Percentiles rank a stretch among this genome's conserved stretches.
phyloP scores from a whole-genome alignment of 306 rosid species.

The Trifolium repens region DNA sequence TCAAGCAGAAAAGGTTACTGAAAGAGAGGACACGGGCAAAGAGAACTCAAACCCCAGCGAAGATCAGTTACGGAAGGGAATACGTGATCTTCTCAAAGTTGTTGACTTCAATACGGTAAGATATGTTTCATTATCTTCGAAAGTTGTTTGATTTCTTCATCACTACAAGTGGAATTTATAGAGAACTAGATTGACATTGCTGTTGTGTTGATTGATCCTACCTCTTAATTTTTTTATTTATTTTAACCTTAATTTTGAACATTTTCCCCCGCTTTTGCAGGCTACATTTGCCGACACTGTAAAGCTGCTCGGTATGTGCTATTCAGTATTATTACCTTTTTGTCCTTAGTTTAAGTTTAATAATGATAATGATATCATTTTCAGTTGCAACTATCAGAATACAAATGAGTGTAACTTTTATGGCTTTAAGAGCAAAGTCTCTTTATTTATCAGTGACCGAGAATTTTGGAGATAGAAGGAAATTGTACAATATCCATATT shows the following conservation, averaged over 20 bases:
- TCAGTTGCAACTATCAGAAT: constrained; percentile 7
- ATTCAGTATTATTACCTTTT: constrained; percentile 6
- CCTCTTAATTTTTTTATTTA: not conserved
- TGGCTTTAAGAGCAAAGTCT: not conserved
- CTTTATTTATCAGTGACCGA: not conserved
- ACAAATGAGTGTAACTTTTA: constrained; percentile 4
- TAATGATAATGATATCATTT: not conserved
- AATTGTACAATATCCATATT: not conserved
- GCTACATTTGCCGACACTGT: constrained; percentile 95
- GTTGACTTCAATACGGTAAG: constrained; percentile 97
- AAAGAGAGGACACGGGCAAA: constrained; percentile 69
- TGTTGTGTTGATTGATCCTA: not conserved
- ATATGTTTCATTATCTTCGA: constrained; percentile 16
- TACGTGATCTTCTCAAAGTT: constrained; percentile 83
- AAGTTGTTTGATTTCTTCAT: not conserved
- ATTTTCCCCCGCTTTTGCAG: constrained; percentile 55
- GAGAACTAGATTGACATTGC: constrained; percentile 23
- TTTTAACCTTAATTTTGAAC: constrained; percentile 3
- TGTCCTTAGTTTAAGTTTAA: not conserved
- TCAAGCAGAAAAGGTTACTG: constrained; percentile 61
- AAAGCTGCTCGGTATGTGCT: constrained; percentile 74
- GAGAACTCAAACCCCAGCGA: constrained; percentile 65
- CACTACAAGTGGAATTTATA: constrained; percentile 10
- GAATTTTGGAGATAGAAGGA: not conserved
- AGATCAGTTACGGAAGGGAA: constrained; percentile 71